Conservation (phyloP, 345 rosid species). For the Bruguiera sexangula region DNA sequence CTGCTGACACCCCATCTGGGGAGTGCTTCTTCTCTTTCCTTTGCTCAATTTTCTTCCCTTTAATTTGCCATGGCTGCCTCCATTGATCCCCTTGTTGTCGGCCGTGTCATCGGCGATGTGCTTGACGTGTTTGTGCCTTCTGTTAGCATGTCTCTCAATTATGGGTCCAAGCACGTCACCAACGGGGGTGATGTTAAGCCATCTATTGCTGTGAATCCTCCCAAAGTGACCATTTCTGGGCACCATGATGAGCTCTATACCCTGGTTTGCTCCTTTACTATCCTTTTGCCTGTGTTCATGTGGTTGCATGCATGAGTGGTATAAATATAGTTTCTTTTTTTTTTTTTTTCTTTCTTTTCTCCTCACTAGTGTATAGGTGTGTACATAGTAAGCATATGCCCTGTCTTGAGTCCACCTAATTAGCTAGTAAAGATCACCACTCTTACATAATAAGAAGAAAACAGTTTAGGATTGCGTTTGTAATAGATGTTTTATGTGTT, state of each 20-base stretch:
- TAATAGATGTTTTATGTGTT: background rate
- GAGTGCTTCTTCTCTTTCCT: background rate
- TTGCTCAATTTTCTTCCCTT: too few species aligned
- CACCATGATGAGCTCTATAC: slow-evolving; percentile 58
- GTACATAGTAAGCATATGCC: too few species aligned
- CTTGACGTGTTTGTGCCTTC: slow-evolving; percentile 77
- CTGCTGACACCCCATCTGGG: slow-evolving; percentile 4
- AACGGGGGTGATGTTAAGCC: slow-evolving; percentile 90
- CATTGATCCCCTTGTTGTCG: slow-evolving; percentile 77
- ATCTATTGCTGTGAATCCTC: slow-evolving; percentile 51
- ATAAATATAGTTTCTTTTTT: too few species aligned
- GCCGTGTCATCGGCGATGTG: slow-evolving; percentile 83
- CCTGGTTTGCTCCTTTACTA: slow-evolving; percentile 35
- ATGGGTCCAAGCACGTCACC: slow-evolving; percentile 65
- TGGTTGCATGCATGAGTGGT: background rate
- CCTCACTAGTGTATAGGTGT: too few species aligned
- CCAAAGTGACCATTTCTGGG: slow-evolving; percentile 63
- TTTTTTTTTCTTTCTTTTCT: too few species aligned
- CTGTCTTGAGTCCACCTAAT: too few species aligned
- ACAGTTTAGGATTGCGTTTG: too few species aligned
- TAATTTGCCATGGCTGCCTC: slow-evolving; percentile 53
- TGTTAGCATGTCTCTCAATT: slow-evolving; percentile 57
- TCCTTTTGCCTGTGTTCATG: too few species aligned
- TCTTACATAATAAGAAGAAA: too few species aligned
- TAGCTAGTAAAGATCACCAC: too few species aligned